Evolutionary conservation across 2,329 filamentous ascomycete genomes (phyloP).

Genomic region (Clarireedia monteithiana): DNA sequence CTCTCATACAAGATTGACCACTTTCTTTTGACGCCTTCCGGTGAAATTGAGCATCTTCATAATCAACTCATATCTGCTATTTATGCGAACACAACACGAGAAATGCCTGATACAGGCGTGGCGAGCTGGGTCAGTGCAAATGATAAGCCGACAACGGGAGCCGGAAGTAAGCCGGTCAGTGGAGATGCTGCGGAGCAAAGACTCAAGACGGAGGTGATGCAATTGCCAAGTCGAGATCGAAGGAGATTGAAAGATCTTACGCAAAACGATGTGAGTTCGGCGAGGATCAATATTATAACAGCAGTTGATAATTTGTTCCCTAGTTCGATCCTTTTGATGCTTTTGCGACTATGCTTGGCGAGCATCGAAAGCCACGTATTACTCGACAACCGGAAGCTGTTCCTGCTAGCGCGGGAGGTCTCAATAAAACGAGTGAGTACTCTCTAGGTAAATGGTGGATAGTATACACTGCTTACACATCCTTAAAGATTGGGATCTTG

Average conservation of each 20-base stretch:
- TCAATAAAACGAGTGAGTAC: conserved; percentile 63
- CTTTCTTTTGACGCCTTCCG: conserved; percentile 43
- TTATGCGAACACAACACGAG: conserved; percentile 61
- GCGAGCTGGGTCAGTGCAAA: conserved; percentile 66
- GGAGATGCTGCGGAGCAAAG: conserved; percentile 59
- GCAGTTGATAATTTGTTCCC: not conserved
- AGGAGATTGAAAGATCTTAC: conserved; percentile 58
- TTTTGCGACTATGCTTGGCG: conserved; percentile 27
- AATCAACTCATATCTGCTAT: conserved; percentile 61
- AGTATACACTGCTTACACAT: not conserved
- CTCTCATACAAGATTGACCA: conserved; percentile 51
- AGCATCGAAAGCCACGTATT: conserved; percentile 29
- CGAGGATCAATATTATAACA: not conserved
- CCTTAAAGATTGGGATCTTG: conserved; percentile 52
- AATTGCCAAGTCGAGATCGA: conserved; percentile 57
- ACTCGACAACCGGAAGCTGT: conserved; percentile 49
- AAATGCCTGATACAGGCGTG: conserved; percentile 59
- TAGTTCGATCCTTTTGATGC: conserved; percentile 28
- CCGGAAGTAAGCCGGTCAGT: conserved; percentile 53
- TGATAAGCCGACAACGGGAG: conserved; percentile 52
- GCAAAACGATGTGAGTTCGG: conserved; percentile 48
- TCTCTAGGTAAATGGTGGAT: conserved; percentile 38
- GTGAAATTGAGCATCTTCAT: conserved; percentile 55
- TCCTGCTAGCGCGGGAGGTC: conserved; percentile 60
- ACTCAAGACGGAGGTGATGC: conserved; percentile 64